Conservation (phyloP, 805 yeast genomes). For the Grigorovia yakushimaensis region DNA sequence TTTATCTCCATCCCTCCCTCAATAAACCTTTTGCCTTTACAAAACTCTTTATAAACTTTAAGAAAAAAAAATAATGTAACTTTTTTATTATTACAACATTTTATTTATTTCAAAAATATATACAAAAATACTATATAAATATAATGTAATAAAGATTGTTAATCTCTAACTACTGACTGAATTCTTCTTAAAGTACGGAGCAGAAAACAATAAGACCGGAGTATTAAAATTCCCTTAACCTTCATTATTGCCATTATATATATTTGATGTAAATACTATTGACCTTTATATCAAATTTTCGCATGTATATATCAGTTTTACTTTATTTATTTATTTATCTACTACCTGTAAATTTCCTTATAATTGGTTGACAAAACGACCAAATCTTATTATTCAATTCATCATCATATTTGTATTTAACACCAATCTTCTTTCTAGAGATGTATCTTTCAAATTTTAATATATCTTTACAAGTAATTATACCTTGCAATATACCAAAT, state of each 20-base stretch:
- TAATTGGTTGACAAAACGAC: conserved; percentile 13
- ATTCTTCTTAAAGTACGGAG: no score
- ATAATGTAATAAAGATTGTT: background rate
- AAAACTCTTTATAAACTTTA: background rate
- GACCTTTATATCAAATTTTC: no score
- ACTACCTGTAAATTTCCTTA: conserved; percentile 5
- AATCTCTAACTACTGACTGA: no score
- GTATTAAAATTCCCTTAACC: background rate
- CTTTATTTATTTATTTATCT: no score
- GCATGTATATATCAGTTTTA: no score
- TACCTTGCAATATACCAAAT: conserved; percentile 54
- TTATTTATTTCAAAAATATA: no score
- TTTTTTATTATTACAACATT: background rate
- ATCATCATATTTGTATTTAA: conserved; percentile 17
- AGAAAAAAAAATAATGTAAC: background rate
- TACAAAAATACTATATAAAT: background rate
- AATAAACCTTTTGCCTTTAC: background rate
- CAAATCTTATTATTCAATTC: conserved; percentile 17
- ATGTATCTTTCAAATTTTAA: conserved; percentile 45
- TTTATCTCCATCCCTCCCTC: background rate
- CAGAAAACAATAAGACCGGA: background rate
- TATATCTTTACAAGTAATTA: conserved; percentile 80
- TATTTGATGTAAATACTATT: background rate
- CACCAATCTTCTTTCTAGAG: conserved; percentile 22
- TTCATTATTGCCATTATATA: background rate